Evolutionary conservation across 352 stramenopile genomes (phyloP), one percentile per base, ranked within the genome.

Genomic region (Pythium scleroteichum): DNA sequence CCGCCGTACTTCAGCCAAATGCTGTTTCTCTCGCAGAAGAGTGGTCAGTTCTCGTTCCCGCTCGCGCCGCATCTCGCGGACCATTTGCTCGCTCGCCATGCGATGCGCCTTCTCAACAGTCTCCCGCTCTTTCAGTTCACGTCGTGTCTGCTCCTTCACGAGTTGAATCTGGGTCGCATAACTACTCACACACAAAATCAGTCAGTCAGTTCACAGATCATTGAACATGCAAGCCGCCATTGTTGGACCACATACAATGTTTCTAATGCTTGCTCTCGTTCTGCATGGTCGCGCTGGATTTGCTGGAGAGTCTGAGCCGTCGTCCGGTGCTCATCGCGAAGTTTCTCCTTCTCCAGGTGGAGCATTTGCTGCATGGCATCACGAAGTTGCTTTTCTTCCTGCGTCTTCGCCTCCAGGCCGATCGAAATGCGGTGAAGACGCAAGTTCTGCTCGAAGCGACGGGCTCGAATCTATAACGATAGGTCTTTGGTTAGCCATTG

Each of bases 31-130:
- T 33, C 78, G 74, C 4, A 92, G 44, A 23, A 89, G 53, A 17
- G 73, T 64, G n/a, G 63, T 22, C 0, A 92, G 64, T 29, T 90
- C 69, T 29, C 72, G 67, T 53, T 92, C 78, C 26, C 75, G 71
- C 13, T 88, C 76, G 23, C 68, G 68, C n/a, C 79, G 75, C 49
- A 90, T 72, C 44, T 92, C 82, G 12, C 78, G 76, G 39, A 89
- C 66, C 68, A 92, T 81, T 42, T 90, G 72, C 50, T 85, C 79
- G 3, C 79, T 90, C 1, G 76, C 82, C 26, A 78, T 58, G 33
- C 78, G 76, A 22, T 89, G 82, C 3, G 82, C 80, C 45, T 92
- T 88, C 62, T 92, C 79, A 9, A 89, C 73, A 0, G 88, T 61
- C 33, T 85, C 68, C 14, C 80, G 80, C 33, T 92, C 79, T 29